These are phyloP conservation scores for Euphrasia confusa DNA, from an alignment of 257 asterid genomes.

Conservation along the genomic window DNA sequence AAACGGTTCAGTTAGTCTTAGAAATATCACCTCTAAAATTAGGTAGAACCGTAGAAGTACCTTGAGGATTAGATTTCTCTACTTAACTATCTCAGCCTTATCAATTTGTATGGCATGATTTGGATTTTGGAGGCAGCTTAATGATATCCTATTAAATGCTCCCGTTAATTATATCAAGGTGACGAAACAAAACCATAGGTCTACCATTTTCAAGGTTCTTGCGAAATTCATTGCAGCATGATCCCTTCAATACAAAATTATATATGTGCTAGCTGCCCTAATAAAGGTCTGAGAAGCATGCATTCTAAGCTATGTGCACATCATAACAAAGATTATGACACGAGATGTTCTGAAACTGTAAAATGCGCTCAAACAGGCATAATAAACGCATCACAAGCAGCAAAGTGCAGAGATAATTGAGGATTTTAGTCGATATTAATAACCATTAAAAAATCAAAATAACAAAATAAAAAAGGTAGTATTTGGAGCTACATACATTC, in stretches of 20 bases:
- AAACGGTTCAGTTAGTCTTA: neutral
- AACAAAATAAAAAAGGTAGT: constrained; percentile 2
- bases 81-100: neutral
- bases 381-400: constrained; percentile 11
- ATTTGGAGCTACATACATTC: neutral
- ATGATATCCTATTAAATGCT: neutral
- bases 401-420: neutral
- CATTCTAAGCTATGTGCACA: constrained; percentile 6
- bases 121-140: constrained; percentile 8
- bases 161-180: neutral
- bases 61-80: neutral
- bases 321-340: constrained; percentile 8
- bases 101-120: neutral
- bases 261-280: neutral
- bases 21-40: neutral
- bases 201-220: neutral
- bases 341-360: constrained; percentile 17
- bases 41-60: neutral
- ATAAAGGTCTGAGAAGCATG: neutral
- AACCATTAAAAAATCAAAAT: neutral
- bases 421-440: constrained; percentile 4
- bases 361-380: constrained; percentile 7
- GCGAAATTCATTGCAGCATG: neutral
- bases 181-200: constrained; percentile 3
- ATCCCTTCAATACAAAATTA: neutral